phyloP scores from a whole-genome alignment of 495 filamentous ascomycete species.

The Talaromyces nanjingensis region DNA sequence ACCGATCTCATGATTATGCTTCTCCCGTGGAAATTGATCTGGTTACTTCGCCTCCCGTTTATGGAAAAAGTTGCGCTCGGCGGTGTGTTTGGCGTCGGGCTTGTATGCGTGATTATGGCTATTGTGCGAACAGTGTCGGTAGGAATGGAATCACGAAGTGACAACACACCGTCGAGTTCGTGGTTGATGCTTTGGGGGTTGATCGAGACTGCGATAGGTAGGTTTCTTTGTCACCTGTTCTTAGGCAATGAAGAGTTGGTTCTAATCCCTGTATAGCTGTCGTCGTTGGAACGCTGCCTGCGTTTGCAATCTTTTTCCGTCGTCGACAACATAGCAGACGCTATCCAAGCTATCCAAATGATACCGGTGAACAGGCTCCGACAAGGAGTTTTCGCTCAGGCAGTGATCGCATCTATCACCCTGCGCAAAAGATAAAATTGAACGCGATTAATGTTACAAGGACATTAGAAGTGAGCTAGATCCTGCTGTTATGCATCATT shows the following conservation, averaged over 20 bases:
- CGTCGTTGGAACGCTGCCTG: slow-evolving; percentile 7
- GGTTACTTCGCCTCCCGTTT: slow-evolving; percentile 35
- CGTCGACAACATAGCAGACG: slow-evolving; percentile 2
- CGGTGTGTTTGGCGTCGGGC: slow-evolving; percentile 40
- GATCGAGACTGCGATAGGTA: slow-evolving; percentile 22
- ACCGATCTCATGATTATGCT: slow-evolving; percentile 47
- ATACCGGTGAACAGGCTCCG: not conserved
- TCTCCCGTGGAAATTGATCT: slow-evolving; percentile 42
- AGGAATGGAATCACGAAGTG: slow-evolving; percentile 8
- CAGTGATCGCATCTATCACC: not conserved
- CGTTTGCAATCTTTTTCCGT: slow-evolving; percentile 6
- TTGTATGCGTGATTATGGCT: slow-evolving; percentile 45
- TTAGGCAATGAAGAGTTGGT: not conserved
- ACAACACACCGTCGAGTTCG: slow-evolving; percentile 14
- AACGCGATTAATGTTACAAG: slow-evolving; percentile 6
- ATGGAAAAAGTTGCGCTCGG: slow-evolving; percentile 41
- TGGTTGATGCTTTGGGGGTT: slow-evolving; percentile 23
- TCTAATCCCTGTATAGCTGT: slow-evolving; percentile 2
- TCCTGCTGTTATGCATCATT: not conserved
- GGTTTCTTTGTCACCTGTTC: not conserved
- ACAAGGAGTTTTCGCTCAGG: not conserved
- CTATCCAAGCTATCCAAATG: not conserved
- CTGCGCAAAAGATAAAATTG: not conserved
- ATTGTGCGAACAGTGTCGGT: slow-evolving; percentile 38
- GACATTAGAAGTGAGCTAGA: slow-evolving; percentile 4